phyloP scores from a whole-genome alignment of 257 asterid genomes.

The Anisodus tanguticus region DNA sequence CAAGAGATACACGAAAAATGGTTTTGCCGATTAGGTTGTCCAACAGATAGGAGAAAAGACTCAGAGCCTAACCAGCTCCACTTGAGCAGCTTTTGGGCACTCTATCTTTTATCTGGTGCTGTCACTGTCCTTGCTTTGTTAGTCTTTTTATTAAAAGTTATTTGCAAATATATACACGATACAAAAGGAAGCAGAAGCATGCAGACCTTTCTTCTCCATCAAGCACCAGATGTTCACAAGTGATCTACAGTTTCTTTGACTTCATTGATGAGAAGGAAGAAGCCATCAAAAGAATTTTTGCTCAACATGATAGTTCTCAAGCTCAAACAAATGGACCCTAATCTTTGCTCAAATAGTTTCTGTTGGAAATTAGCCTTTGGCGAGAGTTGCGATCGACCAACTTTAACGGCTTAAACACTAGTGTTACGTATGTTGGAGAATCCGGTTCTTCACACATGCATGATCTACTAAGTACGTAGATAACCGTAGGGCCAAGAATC shows the following conservation, averaged over 20 bases:
- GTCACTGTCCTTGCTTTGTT: conserved; percentile 31
- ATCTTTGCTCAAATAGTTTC: neutral
- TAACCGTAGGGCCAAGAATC: no score
- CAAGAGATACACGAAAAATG: conserved; percentile 66
- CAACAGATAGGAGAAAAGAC: conserved; percentile 50
- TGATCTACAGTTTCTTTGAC: conserved; percentile 39
- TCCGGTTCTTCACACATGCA: no score
- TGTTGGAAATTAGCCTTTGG: no score
- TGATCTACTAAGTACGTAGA: no score
- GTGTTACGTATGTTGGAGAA: no score
- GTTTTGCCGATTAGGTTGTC: conserved; percentile 64
- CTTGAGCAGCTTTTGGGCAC: conserved; percentile 79
- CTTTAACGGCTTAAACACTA: no score
- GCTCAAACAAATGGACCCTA: conserved; percentile 15
- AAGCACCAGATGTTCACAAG: conserved; percentile 30
- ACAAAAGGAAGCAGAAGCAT: conserved; percentile 33
- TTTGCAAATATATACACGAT: conserved; percentile 39
- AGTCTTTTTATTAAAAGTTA: conserved; percentile 35
- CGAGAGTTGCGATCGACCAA: no score
- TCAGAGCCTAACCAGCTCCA: conserved; percentile 67
- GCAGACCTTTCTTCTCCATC: conserved; percentile 36
- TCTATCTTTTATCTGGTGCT: conserved; percentile 64
- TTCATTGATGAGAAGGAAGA: conserved; percentile 55
- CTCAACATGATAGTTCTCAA: conserved; percentile 37
- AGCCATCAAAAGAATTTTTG: conserved; percentile 44